Evolutionary conservation across 2,329 filamentous ascomycete species (phyloP).

Genomic region (Aspergillus fructus): DNA sequence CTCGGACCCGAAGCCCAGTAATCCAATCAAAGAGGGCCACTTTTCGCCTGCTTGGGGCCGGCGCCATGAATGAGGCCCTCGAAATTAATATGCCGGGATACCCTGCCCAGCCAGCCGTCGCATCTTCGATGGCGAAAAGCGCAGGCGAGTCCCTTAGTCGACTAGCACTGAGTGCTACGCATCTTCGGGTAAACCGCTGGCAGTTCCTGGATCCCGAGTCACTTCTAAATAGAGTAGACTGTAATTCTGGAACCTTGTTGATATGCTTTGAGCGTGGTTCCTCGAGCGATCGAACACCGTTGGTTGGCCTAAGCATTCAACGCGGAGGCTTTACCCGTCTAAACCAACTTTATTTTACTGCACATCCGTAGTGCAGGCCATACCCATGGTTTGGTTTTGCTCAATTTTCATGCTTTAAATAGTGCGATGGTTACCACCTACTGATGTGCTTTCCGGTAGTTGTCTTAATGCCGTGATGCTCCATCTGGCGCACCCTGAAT

Average conservation of each 20-base stretch:
- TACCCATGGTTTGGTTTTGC: too few relatives aligned
- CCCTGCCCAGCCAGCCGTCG: neutral
- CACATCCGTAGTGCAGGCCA: neutral
- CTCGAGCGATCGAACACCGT: neutral
- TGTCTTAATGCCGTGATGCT: too few relatives aligned
- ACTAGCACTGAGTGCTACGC: neutral
- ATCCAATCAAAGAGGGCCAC: conserved; percentile 16
- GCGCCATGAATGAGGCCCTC: neutral
- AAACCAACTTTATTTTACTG: neutral
- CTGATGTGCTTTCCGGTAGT: neutral
- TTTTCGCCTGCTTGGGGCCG: conserved; percentile 1
- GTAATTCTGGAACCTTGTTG: neutral
- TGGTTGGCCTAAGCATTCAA: conserved; percentile 11
- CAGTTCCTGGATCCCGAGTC: neutral
- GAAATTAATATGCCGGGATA: neutral
- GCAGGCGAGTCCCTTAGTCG: neutral
- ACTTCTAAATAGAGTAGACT: neutral
- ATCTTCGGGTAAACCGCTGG: neutral
- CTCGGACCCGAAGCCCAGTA: neutral
- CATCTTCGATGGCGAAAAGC: neutral
- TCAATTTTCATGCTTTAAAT: conserved; percentile 2
- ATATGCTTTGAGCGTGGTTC: neutral
- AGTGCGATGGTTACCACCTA: neutral
- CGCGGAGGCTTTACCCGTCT: conserved; percentile 6
- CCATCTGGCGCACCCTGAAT: too few relatives aligned